phyloP scores from a whole-genome alignment of 345 rosid genomes.

The Pugionium cornutum region DNA sequence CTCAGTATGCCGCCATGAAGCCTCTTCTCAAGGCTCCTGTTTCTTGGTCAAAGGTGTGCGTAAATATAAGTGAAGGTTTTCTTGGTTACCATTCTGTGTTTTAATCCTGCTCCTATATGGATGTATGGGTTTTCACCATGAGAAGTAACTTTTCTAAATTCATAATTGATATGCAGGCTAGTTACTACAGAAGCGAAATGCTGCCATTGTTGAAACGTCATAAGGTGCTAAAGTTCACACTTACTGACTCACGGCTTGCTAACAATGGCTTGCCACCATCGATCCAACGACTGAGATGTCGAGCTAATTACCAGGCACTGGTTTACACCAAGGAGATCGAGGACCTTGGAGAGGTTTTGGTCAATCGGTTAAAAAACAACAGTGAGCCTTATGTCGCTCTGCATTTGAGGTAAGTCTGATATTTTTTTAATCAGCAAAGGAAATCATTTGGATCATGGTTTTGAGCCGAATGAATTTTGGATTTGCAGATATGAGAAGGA shows the following conservation, averaged over 20 bases:
- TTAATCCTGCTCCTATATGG: constrained; percentile 27
- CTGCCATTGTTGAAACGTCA: constrained; percentile 63
- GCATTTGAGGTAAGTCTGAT: constrained; percentile 61
- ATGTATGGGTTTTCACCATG: neutral
- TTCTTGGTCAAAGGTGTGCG: constrained; percentile 97
- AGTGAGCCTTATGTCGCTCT: constrained; percentile 80
- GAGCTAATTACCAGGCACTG: constrained; percentile 90
- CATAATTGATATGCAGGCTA: constrained; percentile 62
- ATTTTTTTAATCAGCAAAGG: neutral
- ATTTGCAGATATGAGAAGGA: constrained; percentile 93
- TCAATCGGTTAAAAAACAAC: constrained; percentile 65
- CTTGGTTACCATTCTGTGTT: neutral
- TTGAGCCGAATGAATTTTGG: constrained; percentile 17
- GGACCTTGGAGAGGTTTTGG: constrained; percentile 66
- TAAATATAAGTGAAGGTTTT: constrained; percentile 13
- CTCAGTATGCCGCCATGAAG: constrained; percentile 48
- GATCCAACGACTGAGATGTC: constrained; percentile 83
- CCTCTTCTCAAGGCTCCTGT: constrained; percentile 84
- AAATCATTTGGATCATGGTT: neutral
- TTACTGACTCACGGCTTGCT: constrained; percentile 85
- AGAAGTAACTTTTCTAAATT: constrained; percentile 12
- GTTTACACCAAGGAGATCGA: constrained; percentile 63
- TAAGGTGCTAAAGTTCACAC: constrained; percentile 87
- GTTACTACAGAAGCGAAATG: constrained; percentile 83
- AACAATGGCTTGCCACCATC: constrained; percentile 81